phyloP scores from a whole-genome alignment of 805 yeast genomes.

The Pichia insulana region DNA sequence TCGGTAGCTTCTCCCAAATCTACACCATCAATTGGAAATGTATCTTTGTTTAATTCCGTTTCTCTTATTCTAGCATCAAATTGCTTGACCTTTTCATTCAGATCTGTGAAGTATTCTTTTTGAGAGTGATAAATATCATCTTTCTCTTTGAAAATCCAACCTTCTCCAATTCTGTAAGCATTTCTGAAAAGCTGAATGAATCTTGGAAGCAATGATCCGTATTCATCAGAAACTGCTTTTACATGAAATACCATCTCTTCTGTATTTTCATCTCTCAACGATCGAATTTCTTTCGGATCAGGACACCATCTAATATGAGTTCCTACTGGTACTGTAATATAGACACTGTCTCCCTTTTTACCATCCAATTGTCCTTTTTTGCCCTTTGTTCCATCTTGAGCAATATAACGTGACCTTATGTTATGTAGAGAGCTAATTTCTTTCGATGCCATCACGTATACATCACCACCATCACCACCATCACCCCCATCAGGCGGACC shows the following conservation, averaged over 20 bases:
- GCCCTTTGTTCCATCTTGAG: slow-evolving; percentile 67
- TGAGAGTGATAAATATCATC: slow-evolving; percentile 61
- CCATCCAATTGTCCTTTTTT: slow-evolving; percentile 77
- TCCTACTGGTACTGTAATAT: slow-evolving; percentile 87
- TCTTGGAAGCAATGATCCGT: slow-evolving; percentile 24
- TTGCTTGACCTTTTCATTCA: slow-evolving; percentile 54
- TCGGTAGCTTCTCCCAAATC: slow-evolving; percentile 57
- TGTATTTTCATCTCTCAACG: slow-evolving; percentile 12
- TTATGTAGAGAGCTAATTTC: slow-evolving; percentile 66
- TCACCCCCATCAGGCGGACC: slow-evolving; percentile 99
- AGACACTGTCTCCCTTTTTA: slow-evolving; percentile 66
- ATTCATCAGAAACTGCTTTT: slow-evolving; percentile 19
- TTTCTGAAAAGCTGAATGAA: slow-evolving; percentile 56
- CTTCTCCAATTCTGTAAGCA: slow-evolving; percentile 60
- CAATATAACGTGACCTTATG: slow-evolving; percentile 57
- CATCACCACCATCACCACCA: slow-evolving; percentile 89
- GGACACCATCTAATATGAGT: slow-evolving; percentile 83
- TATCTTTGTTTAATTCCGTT: slow-evolving; percentile 55
- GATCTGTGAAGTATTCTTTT: slow-evolving; percentile 55
- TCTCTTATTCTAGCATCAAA: slow-evolving; percentile 52
- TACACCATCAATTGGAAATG: slow-evolving; percentile 73
- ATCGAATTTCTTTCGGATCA: slow-evolving; percentile 43
- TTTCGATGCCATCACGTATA: slow-evolving; percentile 73
- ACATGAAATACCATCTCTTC: slow-evolving; percentile 21
- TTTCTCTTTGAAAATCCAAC: slow-evolving; percentile 83